Evolutionary conservation across 2,329 filamentous ascomycete species (phyloP).

Genomic region (Paraconiothyrium sp.): DNA sequence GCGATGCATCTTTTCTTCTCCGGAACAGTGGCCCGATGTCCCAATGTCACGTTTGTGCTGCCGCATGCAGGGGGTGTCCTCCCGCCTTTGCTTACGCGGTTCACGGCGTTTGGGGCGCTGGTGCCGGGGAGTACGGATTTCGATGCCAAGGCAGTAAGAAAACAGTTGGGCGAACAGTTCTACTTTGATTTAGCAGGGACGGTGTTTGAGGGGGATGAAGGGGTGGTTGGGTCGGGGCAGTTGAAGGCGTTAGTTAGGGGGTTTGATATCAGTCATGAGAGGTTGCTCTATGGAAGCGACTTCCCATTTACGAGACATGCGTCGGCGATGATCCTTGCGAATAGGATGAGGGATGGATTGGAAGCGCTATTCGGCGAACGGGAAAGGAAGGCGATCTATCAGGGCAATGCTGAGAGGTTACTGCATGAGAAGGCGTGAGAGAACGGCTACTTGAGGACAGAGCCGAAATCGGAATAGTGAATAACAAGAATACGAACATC

Average conservation of each 20-base stretch:
- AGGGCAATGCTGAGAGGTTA: conserved; percentile 50
- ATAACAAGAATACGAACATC: conserved; percentile 4
- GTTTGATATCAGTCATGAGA: conserved; percentile 47
- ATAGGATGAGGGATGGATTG: conserved; percentile 54
- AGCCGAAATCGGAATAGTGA: not conserved
- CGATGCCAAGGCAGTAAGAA: conserved; percentile 37
- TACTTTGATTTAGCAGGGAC: conserved; percentile 65
- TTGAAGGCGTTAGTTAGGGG: conserved; percentile 59
- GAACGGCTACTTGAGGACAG: not conserved
- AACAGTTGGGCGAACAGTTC: conserved; percentile 53
- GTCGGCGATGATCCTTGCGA: conserved; percentile 50
- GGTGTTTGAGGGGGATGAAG: conserved; percentile 52
- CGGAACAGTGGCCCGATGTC: conserved; percentile 57
- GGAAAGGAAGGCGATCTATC: conserved; percentile 50
- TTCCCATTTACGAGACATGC: conserved; percentile 60
- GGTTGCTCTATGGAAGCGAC: conserved; percentile 63
- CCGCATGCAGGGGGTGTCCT: conserved; percentile 60
- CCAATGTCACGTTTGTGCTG: conserved; percentile 59
- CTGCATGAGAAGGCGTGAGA: conserved; percentile 26
- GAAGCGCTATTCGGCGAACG: conserved; percentile 48
- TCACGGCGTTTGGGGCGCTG: conserved; percentile 52
- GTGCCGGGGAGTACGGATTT: conserved; percentile 47
- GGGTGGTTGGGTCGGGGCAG: conserved; percentile 52
- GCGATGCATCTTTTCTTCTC: conserved; percentile 60
- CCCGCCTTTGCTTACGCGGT: conserved; percentile 56